phyloP scores from a whole-genome alignment of 305 asterid species.

The Fraxinus paxiana region DNA sequence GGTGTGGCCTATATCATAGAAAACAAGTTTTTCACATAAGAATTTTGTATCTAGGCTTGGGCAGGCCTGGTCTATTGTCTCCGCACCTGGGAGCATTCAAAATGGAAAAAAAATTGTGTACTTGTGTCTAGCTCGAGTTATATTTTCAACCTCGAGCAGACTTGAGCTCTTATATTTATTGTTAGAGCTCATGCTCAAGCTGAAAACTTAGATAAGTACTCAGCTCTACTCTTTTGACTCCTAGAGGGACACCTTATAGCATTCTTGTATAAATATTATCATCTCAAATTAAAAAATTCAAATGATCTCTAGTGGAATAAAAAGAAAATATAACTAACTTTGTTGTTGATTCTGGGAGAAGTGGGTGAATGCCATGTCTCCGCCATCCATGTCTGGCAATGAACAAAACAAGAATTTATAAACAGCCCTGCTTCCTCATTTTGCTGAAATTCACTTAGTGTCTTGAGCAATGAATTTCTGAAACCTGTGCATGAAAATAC shows the following conservation, averaged over 20 bases:
- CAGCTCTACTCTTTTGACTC: neutral
- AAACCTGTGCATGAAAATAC: slow-evolving; percentile 46
- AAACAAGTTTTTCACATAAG: neutral
- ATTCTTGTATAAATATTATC: neutral
- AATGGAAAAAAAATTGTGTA: neutral
- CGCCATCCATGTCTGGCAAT: slow-evolving; percentile 78
- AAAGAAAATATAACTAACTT: slow-evolving; percentile 36
- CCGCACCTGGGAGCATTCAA: neutral
- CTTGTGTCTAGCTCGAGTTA: neutral
- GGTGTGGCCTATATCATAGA: neutral
- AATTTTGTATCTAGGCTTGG: neutral
- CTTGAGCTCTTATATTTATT: neutral
- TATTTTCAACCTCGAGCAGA: neutral
- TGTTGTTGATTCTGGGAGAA: slow-evolving; percentile 77
- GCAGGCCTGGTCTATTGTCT: neutral
- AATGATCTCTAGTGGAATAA: slow-evolving; percentile 1
- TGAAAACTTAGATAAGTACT: neutral
- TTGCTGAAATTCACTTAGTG: slow-evolving; percentile 45
- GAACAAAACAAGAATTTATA: slow-evolving; percentile 72
- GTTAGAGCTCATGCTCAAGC: neutral
- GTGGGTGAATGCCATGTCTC: slow-evolving; percentile 83
- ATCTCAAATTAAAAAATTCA: slow-evolving; percentile 7
- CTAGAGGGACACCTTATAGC: neutral
- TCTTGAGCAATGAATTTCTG: slow-evolving; percentile 58
- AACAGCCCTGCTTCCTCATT: slow-evolving; percentile 62